Evolutionary conservation across 257 asterid genomes (phyloP).

Genomic region (Ophiorrhiza pumila): DNA sequence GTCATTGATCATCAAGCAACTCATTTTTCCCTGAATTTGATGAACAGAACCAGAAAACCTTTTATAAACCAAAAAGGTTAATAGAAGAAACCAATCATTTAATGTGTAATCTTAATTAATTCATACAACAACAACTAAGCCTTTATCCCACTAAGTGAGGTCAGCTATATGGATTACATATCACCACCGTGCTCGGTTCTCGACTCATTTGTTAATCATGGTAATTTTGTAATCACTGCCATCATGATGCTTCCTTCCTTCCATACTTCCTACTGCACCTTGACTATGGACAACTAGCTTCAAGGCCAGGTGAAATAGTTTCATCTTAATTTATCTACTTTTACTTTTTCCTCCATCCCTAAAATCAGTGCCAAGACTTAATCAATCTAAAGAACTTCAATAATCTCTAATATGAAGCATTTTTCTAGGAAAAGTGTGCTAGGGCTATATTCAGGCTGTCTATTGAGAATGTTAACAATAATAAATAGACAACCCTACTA

Average conservation of each 20-base stretch:
- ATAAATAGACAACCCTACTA: constrained; percentile 23
- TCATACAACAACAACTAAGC: no score
- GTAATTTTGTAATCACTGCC: no score
- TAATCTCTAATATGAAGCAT: background rate
- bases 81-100: background rate
- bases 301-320: background rate
- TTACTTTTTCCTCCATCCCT: background rate
- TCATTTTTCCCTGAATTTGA: constrained; percentile 80
- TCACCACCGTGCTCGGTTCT: no score
- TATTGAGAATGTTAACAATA: background rate
- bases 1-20: constrained; percentile 93
- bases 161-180: no score
- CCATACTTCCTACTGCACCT: background rate
- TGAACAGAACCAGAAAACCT: constrained; percentile 12
- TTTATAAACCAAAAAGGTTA: constrained; percentile 10
- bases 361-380: background rate
- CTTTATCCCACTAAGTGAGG: no score
- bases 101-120: no score
- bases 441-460: background rate
- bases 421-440: background rate
- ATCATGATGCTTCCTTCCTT: background rate
- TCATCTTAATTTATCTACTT: background rate
- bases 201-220: no score
- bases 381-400: background rate
- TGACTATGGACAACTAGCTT: background rate